phyloP scores from a whole-genome alignment of 176 grass and related monocot genomes.

The Oryza brachyantha region DNA sequence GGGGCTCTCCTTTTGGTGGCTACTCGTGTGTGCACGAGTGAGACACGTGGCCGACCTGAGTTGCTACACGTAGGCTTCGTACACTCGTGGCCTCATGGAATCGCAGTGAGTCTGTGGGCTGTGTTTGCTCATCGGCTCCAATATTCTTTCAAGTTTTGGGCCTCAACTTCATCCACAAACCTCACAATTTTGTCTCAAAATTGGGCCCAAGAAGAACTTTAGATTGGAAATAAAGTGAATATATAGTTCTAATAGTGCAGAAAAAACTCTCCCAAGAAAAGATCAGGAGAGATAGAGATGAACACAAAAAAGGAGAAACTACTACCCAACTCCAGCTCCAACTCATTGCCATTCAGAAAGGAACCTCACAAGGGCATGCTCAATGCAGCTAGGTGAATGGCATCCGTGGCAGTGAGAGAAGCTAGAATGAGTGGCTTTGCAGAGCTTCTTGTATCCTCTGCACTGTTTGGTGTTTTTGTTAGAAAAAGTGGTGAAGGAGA shows the following conservation, averaged over 20 bases:
- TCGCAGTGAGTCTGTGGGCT: not conserved
- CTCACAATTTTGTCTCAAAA: not conserved
- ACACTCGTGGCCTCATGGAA: not conserved
- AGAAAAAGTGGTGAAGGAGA: too few relatives aligned
- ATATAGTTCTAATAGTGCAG: not conserved
- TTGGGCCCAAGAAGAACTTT: not conserved
- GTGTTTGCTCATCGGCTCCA: not conserved
- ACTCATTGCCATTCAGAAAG: not conserved
- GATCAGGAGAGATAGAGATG: not conserved
- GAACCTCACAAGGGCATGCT: too few relatives aligned
- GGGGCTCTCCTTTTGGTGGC: conserved; percentile 1
- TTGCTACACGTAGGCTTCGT: not conserved
- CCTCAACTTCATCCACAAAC: not conserved
- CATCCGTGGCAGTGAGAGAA: too few relatives aligned
- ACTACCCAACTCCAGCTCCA: not conserved
- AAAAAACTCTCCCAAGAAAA: not conserved
- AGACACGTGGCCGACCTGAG: not conserved
- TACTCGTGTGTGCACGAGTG: not conserved
- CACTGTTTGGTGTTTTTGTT: too few relatives aligned
- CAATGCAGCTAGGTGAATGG: too few relatives aligned
- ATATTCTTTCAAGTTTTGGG: not conserved
- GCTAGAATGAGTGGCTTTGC: too few relatives aligned
- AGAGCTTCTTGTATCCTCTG: too few relatives aligned
- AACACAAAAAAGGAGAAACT: not conserved
- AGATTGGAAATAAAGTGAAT: not conserved